Percentiles rank a stretch among this genome's conserved stretches.
Conservation (phyloP, 768 basidiomycete species). For the Kwoniella sp. region DNA sequence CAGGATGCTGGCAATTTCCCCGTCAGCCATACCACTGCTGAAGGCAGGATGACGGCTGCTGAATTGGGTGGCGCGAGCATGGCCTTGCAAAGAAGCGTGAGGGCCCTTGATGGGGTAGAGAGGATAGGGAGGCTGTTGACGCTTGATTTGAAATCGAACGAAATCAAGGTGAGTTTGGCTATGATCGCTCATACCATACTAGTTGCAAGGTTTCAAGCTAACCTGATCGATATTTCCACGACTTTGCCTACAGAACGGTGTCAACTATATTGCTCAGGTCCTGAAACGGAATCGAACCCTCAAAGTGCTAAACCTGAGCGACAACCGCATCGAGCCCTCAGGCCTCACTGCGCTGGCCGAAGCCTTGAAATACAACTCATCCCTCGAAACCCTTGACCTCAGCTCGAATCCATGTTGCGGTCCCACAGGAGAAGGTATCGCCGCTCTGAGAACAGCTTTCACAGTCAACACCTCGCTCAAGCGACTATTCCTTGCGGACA, state of each 20-base stretch:
- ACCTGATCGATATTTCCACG: too few relatives aligned
- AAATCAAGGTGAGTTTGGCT: slow-evolving; percentile 75
- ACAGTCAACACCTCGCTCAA: slow-evolving; percentile 89
- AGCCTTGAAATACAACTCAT: slow-evolving; percentile 93
- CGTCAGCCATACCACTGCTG: slow-evolving; percentile 33
- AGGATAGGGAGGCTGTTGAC: slow-evolving; percentile 82
- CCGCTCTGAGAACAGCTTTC: slow-evolving; percentile 84
- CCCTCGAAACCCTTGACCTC: slow-evolving; percentile 89
- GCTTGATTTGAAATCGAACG: slow-evolving; percentile 88
- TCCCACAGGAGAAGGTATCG: slow-evolving; percentile 79
- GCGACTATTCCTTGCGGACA: slow-evolving; percentile 85
- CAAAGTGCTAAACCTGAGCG: slow-evolving; percentile 89
- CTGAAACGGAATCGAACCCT: slow-evolving; percentile 93
- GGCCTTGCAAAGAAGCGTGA: slow-evolving; percentile 81
- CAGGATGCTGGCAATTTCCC: slow-evolving; percentile 61
- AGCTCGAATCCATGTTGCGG: slow-evolving; percentile 92
- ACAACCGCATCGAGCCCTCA: slow-evolving; percentile 85
- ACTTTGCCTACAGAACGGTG: slow-evolving; percentile 63
- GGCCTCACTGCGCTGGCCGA: slow-evolving; percentile 83
- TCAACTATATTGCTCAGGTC: slow-evolving; percentile 90
- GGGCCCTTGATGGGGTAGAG: slow-evolving; percentile 84
- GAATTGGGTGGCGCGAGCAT: slow-evolving; percentile 57
- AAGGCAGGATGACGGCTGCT: slow-evolving; percentile 32
- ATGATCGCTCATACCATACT: neutral
- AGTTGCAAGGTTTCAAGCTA: slow-evolving; percentile 10